These are phyloP conservation scores for Fraxinus ornus DNA, from an alignment of 305 asterid genomes.

Conservation along the genomic window DNA sequence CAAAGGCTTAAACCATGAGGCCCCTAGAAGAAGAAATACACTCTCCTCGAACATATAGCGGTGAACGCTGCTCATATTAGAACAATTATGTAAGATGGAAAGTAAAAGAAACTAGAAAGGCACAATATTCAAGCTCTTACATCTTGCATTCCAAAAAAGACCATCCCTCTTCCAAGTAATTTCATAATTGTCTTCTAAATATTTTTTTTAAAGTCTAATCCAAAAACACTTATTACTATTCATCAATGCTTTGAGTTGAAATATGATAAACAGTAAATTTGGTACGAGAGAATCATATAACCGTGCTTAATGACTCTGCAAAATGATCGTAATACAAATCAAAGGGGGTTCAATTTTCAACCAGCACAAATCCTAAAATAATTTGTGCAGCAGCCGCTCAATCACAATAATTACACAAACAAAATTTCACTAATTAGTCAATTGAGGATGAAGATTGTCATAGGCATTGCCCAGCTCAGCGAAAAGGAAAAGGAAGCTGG, in stretches of 20 bases:
- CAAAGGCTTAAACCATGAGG: slow-evolving; percentile 72
- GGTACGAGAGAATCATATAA: neutral
- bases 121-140: neutral
- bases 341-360: neutral
- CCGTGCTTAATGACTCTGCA: neutral
- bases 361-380: neutral
- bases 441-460: neutral
- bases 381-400: neutral
- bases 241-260: neutral
- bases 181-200: neutral
- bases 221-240: neutral
- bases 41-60: slow-evolving; percentile 89
- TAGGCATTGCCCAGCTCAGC: neutral
- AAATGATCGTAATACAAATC: neutral
- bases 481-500: too few relatives aligned
- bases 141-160: neutral
- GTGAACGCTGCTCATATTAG: slow-evolving; percentile 46
- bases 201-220: neutral
- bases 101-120: neutral
- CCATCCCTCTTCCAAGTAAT: neutral
- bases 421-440: neutral
- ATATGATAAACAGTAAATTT: neutral
- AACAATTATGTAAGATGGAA: slow-evolving; percentile 22
- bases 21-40: slow-evolving; percentile 65
- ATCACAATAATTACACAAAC: neutral